These are phyloP conservation scores for Galerina sulciceps DNA, from an alignment of 768 basidiomycete genomes.

Conservation along the genomic window DNA sequence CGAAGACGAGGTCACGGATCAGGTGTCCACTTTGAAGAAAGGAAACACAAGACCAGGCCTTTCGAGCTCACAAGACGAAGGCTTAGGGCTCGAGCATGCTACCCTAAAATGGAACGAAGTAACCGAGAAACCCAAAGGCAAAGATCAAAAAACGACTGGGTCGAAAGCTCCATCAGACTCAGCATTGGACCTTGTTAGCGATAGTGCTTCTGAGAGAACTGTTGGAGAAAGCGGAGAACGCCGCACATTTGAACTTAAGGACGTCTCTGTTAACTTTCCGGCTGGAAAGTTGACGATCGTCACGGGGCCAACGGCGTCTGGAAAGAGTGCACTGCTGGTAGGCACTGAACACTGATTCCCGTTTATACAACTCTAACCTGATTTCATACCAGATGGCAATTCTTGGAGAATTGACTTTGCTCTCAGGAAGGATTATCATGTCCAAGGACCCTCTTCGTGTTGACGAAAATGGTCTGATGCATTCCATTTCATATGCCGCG, in stretches of 20 bases:
- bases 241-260: conserved; percentile 65
- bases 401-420: conserved; percentile 73
- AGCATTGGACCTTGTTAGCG: conserved; percentile 18
- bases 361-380: not conserved
- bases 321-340: conserved; percentile 81
- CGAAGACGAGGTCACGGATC: conserved; percentile 71
- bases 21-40: conserved; percentile 66
- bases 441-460: conserved; percentile 64
- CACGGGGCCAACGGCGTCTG: conserved; percentile 80
- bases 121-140: conserved; percentile 10
- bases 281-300: conserved; percentile 71
- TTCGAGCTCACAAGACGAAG: conserved; percentile 34
- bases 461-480: conserved; percentile 64
- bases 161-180: conserved; percentile 1
- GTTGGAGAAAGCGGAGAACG: conserved; percentile 36
- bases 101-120: conserved; percentile 68
- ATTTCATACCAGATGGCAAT: conserved; percentile 59
- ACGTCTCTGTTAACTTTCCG: conserved; percentile 74
- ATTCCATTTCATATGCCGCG: conserved; percentile 71
- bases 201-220: conserved; percentile 21
- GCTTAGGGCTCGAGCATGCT: conserved; percentile 59
- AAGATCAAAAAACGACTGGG: conserved; percentile 18
- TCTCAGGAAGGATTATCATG: conserved; percentile 57
- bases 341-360: not conserved
- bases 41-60: conserved; percentile 26